Evolutionary conservation across 2,329 filamentous ascomycete species (phyloP).

Genomic region (Trichoderma sp.): DNA sequence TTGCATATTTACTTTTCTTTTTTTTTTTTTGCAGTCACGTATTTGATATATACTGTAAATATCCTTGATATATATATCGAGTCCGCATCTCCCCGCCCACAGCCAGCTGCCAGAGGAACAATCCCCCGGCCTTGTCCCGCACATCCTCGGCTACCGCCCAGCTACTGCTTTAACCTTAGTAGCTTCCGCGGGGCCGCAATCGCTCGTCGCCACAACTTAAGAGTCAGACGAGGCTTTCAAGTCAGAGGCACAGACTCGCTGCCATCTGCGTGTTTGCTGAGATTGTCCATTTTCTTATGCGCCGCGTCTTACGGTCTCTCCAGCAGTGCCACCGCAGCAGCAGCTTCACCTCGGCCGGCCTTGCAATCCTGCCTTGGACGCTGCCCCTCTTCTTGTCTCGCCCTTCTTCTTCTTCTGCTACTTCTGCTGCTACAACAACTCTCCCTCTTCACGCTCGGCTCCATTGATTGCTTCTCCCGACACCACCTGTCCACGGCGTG

Average conservation of each 20-base stretch:
- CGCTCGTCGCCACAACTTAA: slow-evolving; percentile 30
- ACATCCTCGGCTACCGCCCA: slow-evolving; percentile 28
- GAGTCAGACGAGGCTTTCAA: slow-evolving; percentile 31
- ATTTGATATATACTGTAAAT: background rate
- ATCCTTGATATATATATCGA: background rate
- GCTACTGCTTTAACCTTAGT: slow-evolving; percentile 21
- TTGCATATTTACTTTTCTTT: background rate
- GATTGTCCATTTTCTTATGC: background rate
- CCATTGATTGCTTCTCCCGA: slow-evolving; percentile 5
- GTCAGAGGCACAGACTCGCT: background rate
- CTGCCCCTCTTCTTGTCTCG: background rate
- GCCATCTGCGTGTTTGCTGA: background rate
- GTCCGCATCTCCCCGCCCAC: background rate
- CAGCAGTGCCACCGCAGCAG: slow-evolving; percentile 6
- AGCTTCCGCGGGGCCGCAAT: slow-evolving; percentile 33
- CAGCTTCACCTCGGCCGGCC: background rate
- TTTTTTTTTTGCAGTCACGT: background rate
- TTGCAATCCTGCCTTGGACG: background rate
- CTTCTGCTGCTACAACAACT: background rate
- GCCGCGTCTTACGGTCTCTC: slow-evolving; percentile 5
- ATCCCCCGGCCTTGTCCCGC: background rate
- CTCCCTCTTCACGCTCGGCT: background rate
- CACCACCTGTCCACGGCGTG: background rate
- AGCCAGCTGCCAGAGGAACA: background rate
- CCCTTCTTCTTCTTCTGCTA: background rate